phyloP scores from a whole-genome alignment of 352 stramenopile species.

The Globisporangium alternatum region DNA sequence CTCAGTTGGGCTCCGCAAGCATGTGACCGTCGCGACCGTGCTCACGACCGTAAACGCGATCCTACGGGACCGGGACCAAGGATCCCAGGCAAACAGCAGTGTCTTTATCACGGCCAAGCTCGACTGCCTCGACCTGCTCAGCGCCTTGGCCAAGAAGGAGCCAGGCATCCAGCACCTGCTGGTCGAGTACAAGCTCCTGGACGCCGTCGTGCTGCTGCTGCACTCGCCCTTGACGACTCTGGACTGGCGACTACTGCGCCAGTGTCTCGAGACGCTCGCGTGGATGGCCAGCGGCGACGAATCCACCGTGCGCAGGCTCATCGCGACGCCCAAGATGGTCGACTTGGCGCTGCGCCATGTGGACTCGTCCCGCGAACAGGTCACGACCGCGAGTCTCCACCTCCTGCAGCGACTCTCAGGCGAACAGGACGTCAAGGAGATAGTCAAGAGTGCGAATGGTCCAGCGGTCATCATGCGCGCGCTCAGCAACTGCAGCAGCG shows the following conservation, averaged over 20 bases:
- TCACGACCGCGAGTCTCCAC: constrained; percentile 46
- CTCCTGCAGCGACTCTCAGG: constrained; percentile 49
- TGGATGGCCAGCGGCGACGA: constrained; percentile 44
- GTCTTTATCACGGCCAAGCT: constrained; percentile 24
- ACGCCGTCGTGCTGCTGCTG: constrained; percentile 41
- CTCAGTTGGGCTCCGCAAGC: constrained; percentile 19
- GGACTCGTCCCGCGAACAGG: constrained; percentile 28
- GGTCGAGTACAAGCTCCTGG: constrained; percentile 49
- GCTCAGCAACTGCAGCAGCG: constrained; percentile 23
- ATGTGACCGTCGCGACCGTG: constrained; percentile 39
- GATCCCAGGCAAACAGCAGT: background rate
- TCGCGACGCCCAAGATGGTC: constrained; percentile 47
- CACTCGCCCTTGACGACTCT: constrained; percentile 39
- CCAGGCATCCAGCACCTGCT: constrained; percentile 42
- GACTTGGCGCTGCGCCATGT: constrained; percentile 43
- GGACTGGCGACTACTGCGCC: constrained; percentile 35
- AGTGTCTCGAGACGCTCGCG: constrained; percentile 47
- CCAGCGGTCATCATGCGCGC: constrained; percentile 45
- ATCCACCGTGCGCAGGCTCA: constrained; percentile 30
- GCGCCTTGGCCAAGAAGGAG: constrained; percentile 43
- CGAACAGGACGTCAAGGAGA: constrained; percentile 35
- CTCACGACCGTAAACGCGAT: constrained; percentile 38
- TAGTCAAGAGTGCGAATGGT: constrained; percentile 34
- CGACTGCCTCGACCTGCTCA: constrained; percentile 44
- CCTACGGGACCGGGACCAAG: constrained; percentile 31